Evolutionary conservation across 2,329 filamentous ascomycete genomes (phyloP), one percentile per base, ranked within the genome.

Genomic region (Trichoderma atroviride): DNA sequence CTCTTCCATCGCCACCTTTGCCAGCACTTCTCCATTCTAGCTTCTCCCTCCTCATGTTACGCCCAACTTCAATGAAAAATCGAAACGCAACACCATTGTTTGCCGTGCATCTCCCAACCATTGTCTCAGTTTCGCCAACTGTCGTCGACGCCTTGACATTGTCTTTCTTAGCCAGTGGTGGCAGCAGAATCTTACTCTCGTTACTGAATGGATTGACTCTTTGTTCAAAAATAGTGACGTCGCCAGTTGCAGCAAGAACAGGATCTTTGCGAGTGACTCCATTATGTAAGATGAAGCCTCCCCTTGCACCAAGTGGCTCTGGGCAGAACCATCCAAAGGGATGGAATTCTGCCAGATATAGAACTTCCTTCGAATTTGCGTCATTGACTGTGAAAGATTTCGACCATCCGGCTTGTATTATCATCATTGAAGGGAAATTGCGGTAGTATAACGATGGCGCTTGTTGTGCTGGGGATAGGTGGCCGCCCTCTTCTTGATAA

Each of bases 191-290:
- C 24, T 64, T 37, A 4, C 61, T 56, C 24, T 56, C 35, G 11
- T 64, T 64, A 24, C 61, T 37, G 13, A 64, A 64, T 4, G 50
- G 33, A 7, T 64, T 64, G 0, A 64, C n/a, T 24, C 19, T 22
- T 56, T 64, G 61, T n/a, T 64, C 50, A 16, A 64, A 64, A 31
- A 56, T 9, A 6, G 61, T 64, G 1, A 56, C 29, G 22, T 64
- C 61, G 13, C 61, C 50, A 16, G 35, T 9, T 4, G 61, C 61
- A 6, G 61, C 61, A 7, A 64, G 52, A 43, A 56, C 22, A 19
- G 50, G 14, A 13, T 56, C 61, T 16, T 56, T 10, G 11, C 24
- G 50, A n/a, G 33, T 22, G 19, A 5, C 33, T 29, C 61, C 61
- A 4, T 64, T 43, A 4, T 56, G 19, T 52, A 64, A 22, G 7